Base-by-base conservation (phyloP, 1,284 basidiomycete species). In the Ganoderma sinense region DNA sequence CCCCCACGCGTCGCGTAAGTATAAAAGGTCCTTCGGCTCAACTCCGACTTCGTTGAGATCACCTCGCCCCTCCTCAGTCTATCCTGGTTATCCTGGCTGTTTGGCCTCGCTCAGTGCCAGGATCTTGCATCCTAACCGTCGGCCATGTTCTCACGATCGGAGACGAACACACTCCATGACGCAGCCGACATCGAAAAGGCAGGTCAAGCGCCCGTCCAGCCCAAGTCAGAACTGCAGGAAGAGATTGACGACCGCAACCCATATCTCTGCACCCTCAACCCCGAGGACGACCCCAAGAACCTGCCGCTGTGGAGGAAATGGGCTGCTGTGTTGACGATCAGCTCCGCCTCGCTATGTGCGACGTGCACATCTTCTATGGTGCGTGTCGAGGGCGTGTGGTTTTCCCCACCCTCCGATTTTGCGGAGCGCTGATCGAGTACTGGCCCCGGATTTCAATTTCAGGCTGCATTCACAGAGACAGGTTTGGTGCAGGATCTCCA, bases 331-430 rank as follows among this genome's bases (percentile, higher is more conserved):
- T 69, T 87, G 13, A 81, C 86, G 5, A 88, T 92, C 69, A 85
- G 86, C 63, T 79, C 81, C 1, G 85, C 86, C 1, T 85, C 89
- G 1, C 80, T 89, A 2, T 91, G 91, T 74, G 91, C 89, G 14
- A 91, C 93, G 0, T 93, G 89, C 77, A 87, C 89, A 23, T 94
- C 91, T 0, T 92, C 90, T 4, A 86, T 93, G 82, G 91, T 90
- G 69, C 68, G 88, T 69, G 36, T 10, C 8, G 36, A 82, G 91
- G 90, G 69, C 68, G 88, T 69, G 36, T 10, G 36, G 36, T 39
- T 6, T 40, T 10, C 26, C 45, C 26, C 16, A 10, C 4, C 11
- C 56, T 18, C 56, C 33, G 3, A 59, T 2, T 39, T 59, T 20
- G 20, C 26, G 14, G 23, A 36, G n/a, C 14, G 29, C 40, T n/a